Percentiles rank a stretch among this genome's conserved stretches.
phyloP scores from a whole-genome alignment of 257 asterid species.

The Voacanga thouarsii region DNA sequence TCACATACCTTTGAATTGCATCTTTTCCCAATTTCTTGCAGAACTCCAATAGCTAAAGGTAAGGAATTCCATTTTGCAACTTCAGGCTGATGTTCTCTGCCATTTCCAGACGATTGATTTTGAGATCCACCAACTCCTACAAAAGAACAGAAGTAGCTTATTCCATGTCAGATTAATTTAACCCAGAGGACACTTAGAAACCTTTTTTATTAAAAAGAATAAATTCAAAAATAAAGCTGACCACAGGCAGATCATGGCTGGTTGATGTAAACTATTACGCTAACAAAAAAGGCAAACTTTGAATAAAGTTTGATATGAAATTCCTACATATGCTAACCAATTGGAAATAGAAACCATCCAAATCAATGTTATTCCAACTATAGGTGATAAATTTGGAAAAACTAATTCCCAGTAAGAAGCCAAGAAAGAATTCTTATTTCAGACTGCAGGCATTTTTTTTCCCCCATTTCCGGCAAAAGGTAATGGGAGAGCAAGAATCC shows the following conservation, averaged over 20 bases:
- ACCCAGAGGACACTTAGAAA: neutral
- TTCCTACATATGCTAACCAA: neutral
- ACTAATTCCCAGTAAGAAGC: neutral
- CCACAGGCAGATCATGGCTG: neutral
- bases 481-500: neutral
- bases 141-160: slow-evolving; percentile 14
- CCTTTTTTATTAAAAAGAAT: too few species aligned
- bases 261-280: neutral
- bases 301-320: neutral
- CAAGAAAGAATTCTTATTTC: neutral
- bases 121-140: slow-evolving; percentile 42
- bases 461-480: neutral
- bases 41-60: slow-evolving; percentile 61
- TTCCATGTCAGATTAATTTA: slow-evolving; percentile 4
- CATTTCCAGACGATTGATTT: slow-evolving; percentile 34
- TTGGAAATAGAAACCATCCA: neutral
- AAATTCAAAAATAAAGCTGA: neutral
- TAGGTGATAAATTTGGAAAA: neutral
- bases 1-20: slow-evolving; percentile 75
- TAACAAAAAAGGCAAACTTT: too few species aligned
- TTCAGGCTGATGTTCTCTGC: slow-evolving; percentile 55
- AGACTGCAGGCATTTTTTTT: neutral
- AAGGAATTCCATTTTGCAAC: slow-evolving; percentile 46
- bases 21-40: slow-evolving; percentile 88
- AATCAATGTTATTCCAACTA: neutral